A percentile compares a stretch with the other conserved stretches of the same genome.
Evolutionary conservation across 805 yeast genomes (phyloP).

Genomic region (Monosporozyma aquatica): DNA sequence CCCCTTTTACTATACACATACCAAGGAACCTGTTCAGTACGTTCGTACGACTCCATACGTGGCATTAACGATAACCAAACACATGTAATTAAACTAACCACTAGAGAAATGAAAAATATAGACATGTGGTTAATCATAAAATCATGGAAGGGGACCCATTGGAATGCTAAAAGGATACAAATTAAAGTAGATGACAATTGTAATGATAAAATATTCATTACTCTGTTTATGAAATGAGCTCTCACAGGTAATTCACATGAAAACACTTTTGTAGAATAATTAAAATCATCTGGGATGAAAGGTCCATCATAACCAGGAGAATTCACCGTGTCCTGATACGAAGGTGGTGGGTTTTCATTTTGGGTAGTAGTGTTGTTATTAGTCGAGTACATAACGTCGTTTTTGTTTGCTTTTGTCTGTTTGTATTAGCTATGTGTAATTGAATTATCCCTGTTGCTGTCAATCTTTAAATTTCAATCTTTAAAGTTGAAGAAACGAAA

Average conservation of each 20-base stretch:
- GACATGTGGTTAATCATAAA: conserved; percentile 56
- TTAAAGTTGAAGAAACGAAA: neutral
- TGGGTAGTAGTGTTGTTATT: neutral
- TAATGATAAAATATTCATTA: conserved; percentile 56
- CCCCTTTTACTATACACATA: conserved; percentile 20
- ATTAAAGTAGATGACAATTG: conserved; percentile 58
- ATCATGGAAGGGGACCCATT: conserved; percentile 13
- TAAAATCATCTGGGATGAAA: conserved; percentile 60
- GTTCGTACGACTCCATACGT: conserved; percentile 46
- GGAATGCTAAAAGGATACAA: conserved; percentile 17
- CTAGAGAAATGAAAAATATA: conserved; percentile 45
- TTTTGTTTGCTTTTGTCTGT: neutral
- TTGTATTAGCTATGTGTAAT: neutral
- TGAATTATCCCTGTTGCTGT: neutral
- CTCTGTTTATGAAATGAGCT: conserved; percentile 68
- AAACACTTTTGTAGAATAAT: conserved; percentile 66
- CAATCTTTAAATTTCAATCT: neutral
- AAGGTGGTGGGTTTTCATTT: conserved; percentile 4
- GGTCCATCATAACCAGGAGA: neutral
- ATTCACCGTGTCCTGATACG: conserved; percentile 4
- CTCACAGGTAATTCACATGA: conserved; percentile 70
- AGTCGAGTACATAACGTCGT: neutral
- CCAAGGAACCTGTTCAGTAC: conserved; percentile 21
- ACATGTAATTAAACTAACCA: conserved; percentile 56
- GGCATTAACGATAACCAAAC: conserved; percentile 56